These are phyloP conservation scores for Fusarium heterosporum DNA, from an alignment of 2,329 filamentous ascomycete species.

Conservation along the genomic window DNA sequence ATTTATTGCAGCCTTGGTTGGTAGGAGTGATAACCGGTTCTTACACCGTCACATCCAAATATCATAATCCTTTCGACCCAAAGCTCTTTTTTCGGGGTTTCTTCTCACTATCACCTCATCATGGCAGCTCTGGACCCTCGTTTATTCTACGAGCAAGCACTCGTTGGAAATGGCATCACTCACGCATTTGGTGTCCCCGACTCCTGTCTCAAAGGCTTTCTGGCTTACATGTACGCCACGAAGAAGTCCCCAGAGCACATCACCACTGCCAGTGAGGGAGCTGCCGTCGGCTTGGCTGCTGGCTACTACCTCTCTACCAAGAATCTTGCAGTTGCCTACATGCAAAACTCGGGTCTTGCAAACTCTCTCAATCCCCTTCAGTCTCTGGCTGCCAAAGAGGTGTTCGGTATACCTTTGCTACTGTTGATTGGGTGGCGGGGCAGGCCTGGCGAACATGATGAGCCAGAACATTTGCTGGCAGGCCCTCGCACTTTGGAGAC, in stretches of 20 bases:
- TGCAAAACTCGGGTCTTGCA: conserved; percentile 2
- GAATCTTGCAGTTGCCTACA: conserved; percentile 1
- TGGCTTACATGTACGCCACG: background rate
- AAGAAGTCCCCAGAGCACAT: conserved; percentile 2
- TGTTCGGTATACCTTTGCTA: conserved; percentile 21
- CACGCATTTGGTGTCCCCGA: conserved; percentile 5
- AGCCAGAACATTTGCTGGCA: background rate
- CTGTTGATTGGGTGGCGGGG: conserved; percentile 15
- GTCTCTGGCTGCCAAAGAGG: conserved; percentile 16
- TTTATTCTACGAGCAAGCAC: conserved; percentile 8
- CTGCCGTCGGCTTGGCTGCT: background rate
- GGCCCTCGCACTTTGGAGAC: conserved; percentile 6
- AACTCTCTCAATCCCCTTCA: conserved; percentile 16
- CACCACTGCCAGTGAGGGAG: background rate
- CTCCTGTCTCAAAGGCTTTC: conserved; percentile 1
- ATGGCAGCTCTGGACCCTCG: conserved; percentile 3
- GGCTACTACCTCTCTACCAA: conserved; percentile 1
- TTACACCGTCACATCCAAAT: no score
- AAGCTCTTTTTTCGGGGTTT: no score
- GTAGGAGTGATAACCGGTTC: no score
- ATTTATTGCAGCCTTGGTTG: no score
- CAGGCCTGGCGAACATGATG: conserved; percentile 9
- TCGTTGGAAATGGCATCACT: conserved; percentile 1
- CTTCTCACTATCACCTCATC: no score
- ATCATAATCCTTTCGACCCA: background rate